These are phyloP conservation scores for Mortierella sp. DNA, from an alignment of 371 early-diverging fungal species.

Conservation along the genomic window DNA sequence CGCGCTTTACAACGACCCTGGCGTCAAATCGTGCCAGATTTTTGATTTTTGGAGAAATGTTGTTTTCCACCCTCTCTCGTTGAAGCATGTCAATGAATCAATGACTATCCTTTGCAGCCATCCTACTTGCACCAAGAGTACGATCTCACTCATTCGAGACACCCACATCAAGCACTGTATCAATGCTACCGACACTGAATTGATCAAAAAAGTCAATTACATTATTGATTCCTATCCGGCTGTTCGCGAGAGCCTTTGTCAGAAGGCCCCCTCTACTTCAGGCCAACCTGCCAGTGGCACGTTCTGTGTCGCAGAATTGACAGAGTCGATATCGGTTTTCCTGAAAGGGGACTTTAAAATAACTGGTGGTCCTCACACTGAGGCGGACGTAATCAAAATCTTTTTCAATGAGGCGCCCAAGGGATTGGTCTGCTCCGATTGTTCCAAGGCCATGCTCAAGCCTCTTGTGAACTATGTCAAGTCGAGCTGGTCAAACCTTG, in stretches of 20 bases:
- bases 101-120: constrained; percentile 17
- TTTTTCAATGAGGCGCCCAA: constrained; percentile 31
- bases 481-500: constrained; percentile 11
- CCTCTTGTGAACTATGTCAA: constrained; percentile 32
- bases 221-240: constrained; percentile 24
- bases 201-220: constrained; percentile 20
- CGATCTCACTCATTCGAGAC: constrained; percentile 32
- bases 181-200: constrained; percentile 19
- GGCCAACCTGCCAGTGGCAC: constrained; percentile 22
- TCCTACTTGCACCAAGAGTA: constrained; percentile 20
- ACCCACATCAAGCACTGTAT: constrained; percentile 39
- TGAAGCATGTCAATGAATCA: constrained; percentile 27
- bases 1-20: constrained; percentile 22
- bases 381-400: constrained; percentile 17
- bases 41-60: constrained; percentile 16
- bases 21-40: constrained; percentile 34
- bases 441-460: constrained; percentile 49
- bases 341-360: constrained; percentile 18
- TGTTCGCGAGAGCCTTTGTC: constrained; percentile 28
- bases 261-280: constrained; percentile 8
- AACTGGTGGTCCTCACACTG: constrained; percentile 18
- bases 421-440: constrained; percentile 36
- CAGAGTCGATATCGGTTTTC: constrained; percentile 19
- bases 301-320: constrained; percentile 31
- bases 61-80: constrained; percentile 14